Percentiles rank a stretch among this genome's conserved stretches.
Evolutionary conservation across 2,329 filamentous ascomycete genomes (phyloP).

Genomic region (Aspergillus fijiensis): DNA sequence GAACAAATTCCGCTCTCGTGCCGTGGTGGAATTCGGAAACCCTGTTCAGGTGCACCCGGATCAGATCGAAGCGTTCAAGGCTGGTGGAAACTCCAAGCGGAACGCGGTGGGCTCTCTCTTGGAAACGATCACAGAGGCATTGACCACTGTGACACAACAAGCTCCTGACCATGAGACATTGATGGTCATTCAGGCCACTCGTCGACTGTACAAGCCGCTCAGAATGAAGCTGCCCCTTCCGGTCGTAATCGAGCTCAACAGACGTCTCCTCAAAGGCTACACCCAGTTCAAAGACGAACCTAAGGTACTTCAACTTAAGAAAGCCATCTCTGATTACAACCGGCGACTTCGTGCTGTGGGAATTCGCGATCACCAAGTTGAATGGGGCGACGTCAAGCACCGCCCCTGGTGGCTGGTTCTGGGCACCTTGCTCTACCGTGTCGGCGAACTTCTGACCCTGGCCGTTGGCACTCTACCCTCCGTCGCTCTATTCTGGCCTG

Average conservation of each 20-base stretch:
- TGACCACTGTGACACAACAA: conserved; percentile 85
- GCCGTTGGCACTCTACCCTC: conserved; percentile 82
- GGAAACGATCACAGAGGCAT: conserved; percentile 79
- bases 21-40: conserved; percentile 90
- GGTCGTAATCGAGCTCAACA: conserved; percentile 90
- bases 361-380: conserved; percentile 89
- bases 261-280: conserved; percentile 86
- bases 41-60: conserved; percentile 82
- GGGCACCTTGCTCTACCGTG: conserved; percentile 73
- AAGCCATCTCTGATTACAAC: conserved; percentile 81
- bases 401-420: conserved; percentile 62
- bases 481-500: conserved; percentile 79
- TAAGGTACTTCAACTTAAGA: conserved; percentile 72
- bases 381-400: conserved; percentile 71
- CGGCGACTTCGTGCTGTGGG: conserved; percentile 79
- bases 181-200: conserved; percentile 93
- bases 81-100: conserved; percentile 69
- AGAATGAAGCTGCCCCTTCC: conserved; percentile 91
- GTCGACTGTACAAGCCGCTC: conserved; percentile 89
- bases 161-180: conserved; percentile 91
- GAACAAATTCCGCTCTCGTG: conserved; percentile 95
- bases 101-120: conserved; percentile 80
- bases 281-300: conserved; percentile 88
- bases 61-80: conserved; percentile 80
- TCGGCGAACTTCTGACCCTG: conserved; percentile 73